Evolutionary conservation across 75 land plant genomes (phyloP).

Genomic region (Selaginella tamariscina): DNA sequence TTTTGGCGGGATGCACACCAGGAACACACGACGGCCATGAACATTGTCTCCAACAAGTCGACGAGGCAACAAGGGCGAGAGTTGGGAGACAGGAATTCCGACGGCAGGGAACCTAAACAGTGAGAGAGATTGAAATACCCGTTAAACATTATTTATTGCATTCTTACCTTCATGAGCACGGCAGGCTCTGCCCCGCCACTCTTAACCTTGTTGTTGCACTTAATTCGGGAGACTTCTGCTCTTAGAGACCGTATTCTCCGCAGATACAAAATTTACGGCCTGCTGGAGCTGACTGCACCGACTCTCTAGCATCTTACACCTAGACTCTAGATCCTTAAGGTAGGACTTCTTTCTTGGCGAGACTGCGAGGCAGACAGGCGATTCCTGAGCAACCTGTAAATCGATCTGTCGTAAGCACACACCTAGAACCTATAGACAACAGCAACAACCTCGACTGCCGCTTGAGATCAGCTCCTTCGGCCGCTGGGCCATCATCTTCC

Average conservation of each 20-base stretch:
- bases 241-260: conserved; percentile 56
- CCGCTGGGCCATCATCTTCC: too few relatives aligned
- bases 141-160: not conserved
- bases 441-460: too few relatives aligned
- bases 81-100: conserved; percentile 69
- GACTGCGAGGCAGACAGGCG: conserved; percentile 66
- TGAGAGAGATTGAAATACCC: too few relatives aligned
- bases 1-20: too few relatives aligned
- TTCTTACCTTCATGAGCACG: conserved; percentile 68
- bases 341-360: conserved; percentile 49
- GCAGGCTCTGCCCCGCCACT: conserved; percentile 81
- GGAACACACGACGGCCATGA: too few relatives aligned
- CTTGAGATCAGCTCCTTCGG: too few relatives aligned
- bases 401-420: too few relatives aligned
- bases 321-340: conserved; percentile 33
- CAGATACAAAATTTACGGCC: conserved; percentile 32
- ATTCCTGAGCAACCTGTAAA: conserved; percentile 55
- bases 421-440: too few relatives aligned
- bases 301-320: conserved; percentile 43
- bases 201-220: conserved; percentile 27
- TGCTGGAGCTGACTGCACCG: conserved; percentile 44
- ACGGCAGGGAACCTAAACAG: conserved; percentile 95
- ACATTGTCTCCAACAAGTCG: too few relatives aligned
- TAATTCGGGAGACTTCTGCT: conserved; percentile 32
- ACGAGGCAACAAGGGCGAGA: conserved; percentile 18